Conservation (phyloP, 2,329 filamentous ascomycete genomes). For the Colletotrichum phormii region DNA sequence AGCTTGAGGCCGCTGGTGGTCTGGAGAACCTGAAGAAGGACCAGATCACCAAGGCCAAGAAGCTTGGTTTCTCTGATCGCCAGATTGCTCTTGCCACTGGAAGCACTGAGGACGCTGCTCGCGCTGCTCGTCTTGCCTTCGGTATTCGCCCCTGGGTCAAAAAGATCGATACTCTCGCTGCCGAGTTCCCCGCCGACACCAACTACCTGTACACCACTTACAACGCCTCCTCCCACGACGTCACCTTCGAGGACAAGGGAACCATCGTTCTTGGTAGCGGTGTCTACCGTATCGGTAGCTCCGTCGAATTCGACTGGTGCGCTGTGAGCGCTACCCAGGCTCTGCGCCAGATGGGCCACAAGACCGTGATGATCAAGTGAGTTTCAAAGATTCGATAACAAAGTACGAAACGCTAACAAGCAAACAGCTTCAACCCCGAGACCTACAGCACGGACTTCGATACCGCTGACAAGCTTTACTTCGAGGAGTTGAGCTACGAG, state of each 20-base stretch:
- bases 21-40: conserved; percentile 90
- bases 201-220: conserved; percentile 99
- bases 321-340: conserved; percentile 90
- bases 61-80: conserved; percentile 96
- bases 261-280: conserved; percentile 91
- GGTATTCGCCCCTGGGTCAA: conserved; percentile 96
- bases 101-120: conserved; percentile 89
- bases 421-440: conserved; percentile 76
- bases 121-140: conserved; percentile 84
- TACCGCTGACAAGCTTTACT: conserved; percentile 90
- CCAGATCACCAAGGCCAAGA: conserved; percentile 91
- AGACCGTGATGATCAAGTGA: conserved; percentile 97
- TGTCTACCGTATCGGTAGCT: conserved; percentile 97
- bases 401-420: conserved; percentile 10
- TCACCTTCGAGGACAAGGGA: conserved; percentile 92
- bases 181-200: conserved; percentile 93
- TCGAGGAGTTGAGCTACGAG: conserved; percentile 96
- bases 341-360: conserved; percentile 87
- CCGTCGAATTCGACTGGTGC: conserved; percentile 99
- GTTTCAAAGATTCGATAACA: conserved; percentile 39
- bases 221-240: conserved; percentile 93
- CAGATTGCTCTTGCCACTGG: conserved; percentile 91
- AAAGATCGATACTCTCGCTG: conserved; percentile 97
- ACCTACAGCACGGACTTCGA: conserved; percentile 89
- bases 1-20: conserved; percentile 86